These are phyloP conservation scores for Leishmania arabica DNA, from an alignment of 208 protist genomes.

Conservation along the genomic window DNA sequence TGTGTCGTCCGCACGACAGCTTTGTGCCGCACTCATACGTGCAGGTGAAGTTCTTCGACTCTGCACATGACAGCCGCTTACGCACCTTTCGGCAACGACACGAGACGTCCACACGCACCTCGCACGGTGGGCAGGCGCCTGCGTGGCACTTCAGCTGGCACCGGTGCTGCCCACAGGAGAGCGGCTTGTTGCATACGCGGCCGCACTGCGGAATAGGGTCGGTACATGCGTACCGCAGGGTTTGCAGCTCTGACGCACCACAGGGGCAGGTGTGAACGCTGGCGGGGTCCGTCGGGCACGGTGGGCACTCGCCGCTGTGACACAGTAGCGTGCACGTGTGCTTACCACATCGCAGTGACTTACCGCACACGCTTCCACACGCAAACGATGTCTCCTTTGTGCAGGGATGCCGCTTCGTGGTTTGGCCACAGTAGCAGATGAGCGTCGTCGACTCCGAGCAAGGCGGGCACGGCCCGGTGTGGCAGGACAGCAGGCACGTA, in stretches of 20 bases:
- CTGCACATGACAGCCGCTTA: slow-evolving; percentile 49
- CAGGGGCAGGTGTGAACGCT: slow-evolving; percentile 69
- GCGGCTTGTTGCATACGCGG: slow-evolving; percentile 50
- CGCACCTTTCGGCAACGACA: slow-evolving; percentile 64
- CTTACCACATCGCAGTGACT: slow-evolving; percentile 47
- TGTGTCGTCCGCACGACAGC: slow-evolving; percentile 75
- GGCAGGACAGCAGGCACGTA: slow-evolving; percentile 48
- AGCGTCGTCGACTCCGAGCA: slow-evolving; percentile 34
- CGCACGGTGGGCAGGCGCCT: slow-evolving; percentile 52
- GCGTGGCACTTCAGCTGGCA: slow-evolving; percentile 61
- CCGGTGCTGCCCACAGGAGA: slow-evolving; percentile 63
- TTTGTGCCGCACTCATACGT: slow-evolving; percentile 60
- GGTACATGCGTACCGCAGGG: slow-evolving; percentile 35
- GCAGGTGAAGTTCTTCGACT: slow-evolving; percentile 48
- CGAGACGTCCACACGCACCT: slow-evolving; percentile 30
- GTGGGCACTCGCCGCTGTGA: slow-evolving; percentile 63
- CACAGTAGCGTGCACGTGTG: slow-evolving; percentile 62
- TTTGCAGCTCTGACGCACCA: slow-evolving; percentile 34
- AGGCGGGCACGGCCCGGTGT: slow-evolving; percentile 45
- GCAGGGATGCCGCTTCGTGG: slow-evolving; percentile 35
- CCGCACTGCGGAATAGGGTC: slow-evolving; percentile 75
- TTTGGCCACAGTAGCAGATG: slow-evolving; percentile 48
- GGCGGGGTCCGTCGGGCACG: slow-evolving; percentile 52
- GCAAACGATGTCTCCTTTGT: slow-evolving; percentile 36
- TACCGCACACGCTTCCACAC: slow-evolving; percentile 61